Evolutionary conservation across 2,329 filamentous ascomycete genomes (phyloP).

Genomic region (Epichloe sibirici): DNA sequence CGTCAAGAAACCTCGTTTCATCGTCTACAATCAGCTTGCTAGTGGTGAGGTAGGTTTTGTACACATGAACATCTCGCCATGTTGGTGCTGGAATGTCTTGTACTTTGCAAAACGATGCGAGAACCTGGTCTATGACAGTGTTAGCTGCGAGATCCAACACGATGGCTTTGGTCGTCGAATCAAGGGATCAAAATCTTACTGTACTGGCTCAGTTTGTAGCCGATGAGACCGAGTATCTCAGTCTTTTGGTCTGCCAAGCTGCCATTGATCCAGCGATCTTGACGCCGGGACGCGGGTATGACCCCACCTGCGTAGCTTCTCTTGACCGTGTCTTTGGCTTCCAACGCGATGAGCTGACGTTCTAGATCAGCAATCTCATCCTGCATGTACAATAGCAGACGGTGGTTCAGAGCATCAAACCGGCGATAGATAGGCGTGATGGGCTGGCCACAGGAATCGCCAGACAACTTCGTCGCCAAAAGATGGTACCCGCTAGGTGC

Average conservation of each 20-base stretch:
- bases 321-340: constrained; percentile 42
- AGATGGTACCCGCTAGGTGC: constrained; percentile 48
- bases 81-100: constrained; percentile 37
- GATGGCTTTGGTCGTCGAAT: neutral
- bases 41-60: constrained; percentile 41
- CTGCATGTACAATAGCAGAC: constrained; percentile 70
- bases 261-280: constrained; percentile 39
- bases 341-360: constrained; percentile 59
- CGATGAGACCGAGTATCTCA: constrained; percentile 49
- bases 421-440: constrained; percentile 62
- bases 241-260: constrained; percentile 49
- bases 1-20: constrained; percentile 49
- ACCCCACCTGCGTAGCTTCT: constrained; percentile 30
- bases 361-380: constrained; percentile 76
- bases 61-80: constrained; percentile 31
- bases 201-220: constrained; percentile 55
- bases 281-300: constrained; percentile 47
- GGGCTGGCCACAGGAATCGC: constrained; percentile 12
- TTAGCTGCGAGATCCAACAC: constrained; percentile 2
- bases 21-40: constrained; percentile 42
- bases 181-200: constrained; percentile 30
- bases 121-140: constrained; percentile 36
- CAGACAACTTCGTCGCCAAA: constrained; percentile 40
- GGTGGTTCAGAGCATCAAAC: constrained; percentile 73
- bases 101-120: constrained; percentile 44